Conservation (phyloP, 805 yeast species). For the Yarrowia sp. region DNA sequence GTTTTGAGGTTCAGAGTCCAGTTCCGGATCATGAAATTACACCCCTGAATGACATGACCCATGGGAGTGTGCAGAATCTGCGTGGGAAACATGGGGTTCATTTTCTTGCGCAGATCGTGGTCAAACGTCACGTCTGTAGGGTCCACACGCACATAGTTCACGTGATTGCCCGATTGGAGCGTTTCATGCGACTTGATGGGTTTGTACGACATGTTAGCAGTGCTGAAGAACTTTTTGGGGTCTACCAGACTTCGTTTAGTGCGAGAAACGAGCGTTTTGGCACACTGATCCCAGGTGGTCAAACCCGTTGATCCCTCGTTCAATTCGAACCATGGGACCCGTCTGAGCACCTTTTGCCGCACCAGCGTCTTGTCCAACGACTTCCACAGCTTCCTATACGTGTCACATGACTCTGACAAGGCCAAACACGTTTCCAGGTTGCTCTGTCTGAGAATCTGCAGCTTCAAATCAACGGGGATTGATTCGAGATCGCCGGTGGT, state of each 20-base stretch:
- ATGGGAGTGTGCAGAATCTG: background rate
- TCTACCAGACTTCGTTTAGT: background rate
- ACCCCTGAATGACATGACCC: background rate
- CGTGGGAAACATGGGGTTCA: slow-evolving; percentile 1
- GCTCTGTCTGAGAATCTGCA: background rate
- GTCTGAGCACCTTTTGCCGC: background rate
- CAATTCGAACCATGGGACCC: background rate
- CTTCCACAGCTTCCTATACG: background rate
- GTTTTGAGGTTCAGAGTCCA: background rate
- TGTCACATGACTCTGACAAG: background rate
- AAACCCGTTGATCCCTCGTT: background rate
- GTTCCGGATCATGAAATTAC: too few species aligned
- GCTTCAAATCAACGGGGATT: background rate
- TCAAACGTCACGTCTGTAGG: background rate
- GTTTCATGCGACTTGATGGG: background rate
- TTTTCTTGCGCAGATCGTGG: background rate
- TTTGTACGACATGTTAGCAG: too few species aligned
- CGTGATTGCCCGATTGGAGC: too few species aligned
- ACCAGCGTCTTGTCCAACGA: background rate
- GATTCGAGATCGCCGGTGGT: background rate
- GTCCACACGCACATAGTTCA: background rate
- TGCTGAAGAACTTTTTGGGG: too few species aligned
- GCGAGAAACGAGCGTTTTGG: background rate
- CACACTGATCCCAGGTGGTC: slow-evolving; percentile 2
- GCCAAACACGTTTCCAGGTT: slow-evolving; percentile 2